Conservation (phyloP, 345 rosid genomes). For the Gossypium thurberi region DNA sequence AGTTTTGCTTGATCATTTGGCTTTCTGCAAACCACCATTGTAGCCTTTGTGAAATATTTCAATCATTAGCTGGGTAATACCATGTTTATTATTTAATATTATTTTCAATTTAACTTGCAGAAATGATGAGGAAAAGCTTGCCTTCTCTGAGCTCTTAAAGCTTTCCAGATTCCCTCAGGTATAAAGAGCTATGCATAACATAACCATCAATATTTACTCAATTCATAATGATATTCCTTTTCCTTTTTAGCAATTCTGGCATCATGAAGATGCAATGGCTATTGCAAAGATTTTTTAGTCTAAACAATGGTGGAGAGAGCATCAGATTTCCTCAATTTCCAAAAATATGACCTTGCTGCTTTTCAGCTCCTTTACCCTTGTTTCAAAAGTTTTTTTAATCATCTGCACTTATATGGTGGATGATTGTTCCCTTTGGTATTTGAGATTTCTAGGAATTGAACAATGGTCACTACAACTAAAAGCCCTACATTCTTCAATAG, state of each 20-base stretch:
- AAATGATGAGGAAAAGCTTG: slow-evolving; percentile 50
- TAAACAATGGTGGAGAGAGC: not conserved
- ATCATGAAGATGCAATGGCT: not conserved
- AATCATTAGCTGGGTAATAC: not conserved
- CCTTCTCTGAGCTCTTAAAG: slow-evolving; percentile 60
- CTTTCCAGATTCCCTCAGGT: slow-evolving; percentile 86
- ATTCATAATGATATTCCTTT: not conserved
- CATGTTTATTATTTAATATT: not conserved
- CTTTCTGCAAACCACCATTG: slow-evolving; percentile 85
- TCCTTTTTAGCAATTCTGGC: not conserved
- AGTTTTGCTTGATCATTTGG: slow-evolving; percentile 77
- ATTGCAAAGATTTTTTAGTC: not conserved
- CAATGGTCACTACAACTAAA: not conserved
- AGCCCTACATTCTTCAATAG: not conserved
- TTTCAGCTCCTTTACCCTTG: not conserved
- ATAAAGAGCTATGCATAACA: not conserved
- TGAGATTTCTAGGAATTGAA: not conserved
- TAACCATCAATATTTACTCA: not conserved
- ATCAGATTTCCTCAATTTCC: not conserved
- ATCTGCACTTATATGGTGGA: not conserved
- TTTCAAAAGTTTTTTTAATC: not conserved
- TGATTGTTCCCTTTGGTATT: not conserved
- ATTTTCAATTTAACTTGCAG: slow-evolving; percentile 34
- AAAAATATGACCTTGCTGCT: not conserved
- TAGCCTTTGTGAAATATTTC: slow-evolving; percentile 25